These are phyloP conservation scores for Achlya hypogyna DNA, from an alignment of 352 stramenopile genomes.

Conservation along the genomic window DNA sequence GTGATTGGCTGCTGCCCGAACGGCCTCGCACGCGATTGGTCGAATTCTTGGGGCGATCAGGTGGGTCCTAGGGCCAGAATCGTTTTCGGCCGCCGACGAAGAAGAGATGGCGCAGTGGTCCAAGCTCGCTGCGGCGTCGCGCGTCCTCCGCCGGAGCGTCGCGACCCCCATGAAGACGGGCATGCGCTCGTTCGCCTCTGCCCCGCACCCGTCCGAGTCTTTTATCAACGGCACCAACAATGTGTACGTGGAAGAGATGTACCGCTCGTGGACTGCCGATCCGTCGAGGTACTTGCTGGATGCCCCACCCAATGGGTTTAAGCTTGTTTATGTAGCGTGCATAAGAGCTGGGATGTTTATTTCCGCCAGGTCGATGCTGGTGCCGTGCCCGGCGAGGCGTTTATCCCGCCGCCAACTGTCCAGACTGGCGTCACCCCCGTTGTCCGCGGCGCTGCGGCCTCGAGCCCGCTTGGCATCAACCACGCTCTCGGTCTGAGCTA, in stretches of 20 bases:
- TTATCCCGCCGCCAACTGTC: conserved; percentile 74
- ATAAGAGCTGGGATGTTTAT: conserved; percentile 84
- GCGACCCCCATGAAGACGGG: conserved; percentile 11
- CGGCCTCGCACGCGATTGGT: conserved; percentile 4
- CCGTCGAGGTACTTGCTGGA: conserved; percentile 42
- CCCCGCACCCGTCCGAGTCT: conserved; percentile 69
- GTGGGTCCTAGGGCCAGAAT: conserved; percentile 12
- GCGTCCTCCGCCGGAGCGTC: conserved; percentile 9
- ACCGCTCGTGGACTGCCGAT: conserved; percentile 88
- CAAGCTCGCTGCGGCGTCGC: conserved; percentile 15
- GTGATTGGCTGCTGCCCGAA: not conserved
- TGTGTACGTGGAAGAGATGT: conserved; percentile 98
- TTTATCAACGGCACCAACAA: conserved; percentile 93
- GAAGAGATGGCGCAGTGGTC: conserved; percentile 16
- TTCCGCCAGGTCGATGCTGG: conserved; percentile 75
- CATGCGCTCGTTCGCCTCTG: conserved; percentile 43
- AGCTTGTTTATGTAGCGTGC: conserved; percentile 35
- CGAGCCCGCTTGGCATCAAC: conserved; percentile 32
- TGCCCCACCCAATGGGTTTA: not conserved
- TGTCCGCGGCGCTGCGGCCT: conserved; percentile 23
- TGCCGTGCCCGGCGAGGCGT: conserved; percentile 66
- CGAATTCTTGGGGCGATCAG: not conserved
- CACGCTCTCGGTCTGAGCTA: conserved; percentile 90
- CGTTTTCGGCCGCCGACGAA: not conserved
- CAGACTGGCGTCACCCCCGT: conserved; percentile 61